Evolutionary conservation across 208 protist species (phyloP), one percentile per base, ranked within the genome.

Genomic region (Crithidia sp.): DNA sequence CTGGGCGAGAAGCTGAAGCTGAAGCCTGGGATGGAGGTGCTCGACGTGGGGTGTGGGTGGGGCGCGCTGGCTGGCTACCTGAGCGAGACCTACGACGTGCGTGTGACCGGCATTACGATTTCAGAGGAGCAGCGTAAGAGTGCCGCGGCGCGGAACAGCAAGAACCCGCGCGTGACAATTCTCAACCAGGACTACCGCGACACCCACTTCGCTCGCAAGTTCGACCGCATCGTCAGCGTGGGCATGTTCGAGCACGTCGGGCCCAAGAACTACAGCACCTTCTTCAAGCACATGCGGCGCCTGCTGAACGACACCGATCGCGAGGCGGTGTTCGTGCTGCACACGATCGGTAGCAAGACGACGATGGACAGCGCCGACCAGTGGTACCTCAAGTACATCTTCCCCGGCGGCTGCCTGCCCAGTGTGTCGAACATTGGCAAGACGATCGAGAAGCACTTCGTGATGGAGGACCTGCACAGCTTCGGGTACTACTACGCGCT

Each of bases 241-340:
- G 88, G 89, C 70, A 95, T 95, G 90, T 92, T 92, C 49, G 90
- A 95, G 81, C 90, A 95, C 74, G 90, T 94, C 2, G 90, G 90
- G 0, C 82, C 88, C 8, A 84, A 86, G 76, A 95, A 95, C 84
- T 95, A 93, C 78, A 74, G 74, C 45, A 78, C 61, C 52, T 94
- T 87, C 77, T 89, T 94, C 62, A 81, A 78, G 47, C 74, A 85
- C 70, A 85, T 95, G 69, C 78, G 74, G 7, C 67, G 84, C 12
- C 74, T 92, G 19, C 56, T 95, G 19, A 74, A 75, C 43, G 85
- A 95, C 64, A 62, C 79, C 28, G 90, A 90, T 68, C 74, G 71
- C 2, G 76, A 90, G 41, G 85, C 85, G 5, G 59, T 91, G 10
- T 81, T 92, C 37, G 47, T 92, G 52, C 86, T 95, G 41, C 89